Base-by-base conservation (phyloP, 2,329 filamentous ascomycete genomes). In the Cordyceps sp. region DNA sequence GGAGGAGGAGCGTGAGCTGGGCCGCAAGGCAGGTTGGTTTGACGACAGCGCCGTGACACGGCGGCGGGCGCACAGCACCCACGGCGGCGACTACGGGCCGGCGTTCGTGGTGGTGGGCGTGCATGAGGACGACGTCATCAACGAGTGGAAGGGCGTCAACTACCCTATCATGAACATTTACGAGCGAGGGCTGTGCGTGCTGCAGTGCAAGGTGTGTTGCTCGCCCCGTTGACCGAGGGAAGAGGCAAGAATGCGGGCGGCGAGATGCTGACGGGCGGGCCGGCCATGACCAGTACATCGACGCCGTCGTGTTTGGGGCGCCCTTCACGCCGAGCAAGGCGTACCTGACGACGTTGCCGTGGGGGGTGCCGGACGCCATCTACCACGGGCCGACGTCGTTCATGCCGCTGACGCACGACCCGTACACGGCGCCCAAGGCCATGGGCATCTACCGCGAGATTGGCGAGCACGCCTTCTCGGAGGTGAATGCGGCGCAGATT, bases 91-190 rank as follows among this genome's bases (percentile, higher is more conserved):
- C 54, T 93, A 92, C 47, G 65, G 71, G 0, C 84, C 85, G 0
- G 78, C 76, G 6, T 96, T 83, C 50, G 69, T 98, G n/a, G 73
- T 96, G 27, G 86, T 84, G 3, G 90, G 90, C 30, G 77, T 98
- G 17, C 90, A 98, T 55, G 82, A 93, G 46, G 90, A 98, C 52
- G 74, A 79, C 40, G 85, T 93, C 37, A 93, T 98, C 55, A 98
- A 98, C 57, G 65, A 78, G 46, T 92, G 85, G 80, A 96, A 96
- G 58, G 88, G 90, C 23, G 69, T 94, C 45, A 98, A 98, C 59
- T 98, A 94, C 51, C 90, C 90, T 18, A 96, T 98, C 59, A 98
- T 98, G 90, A 98, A 96, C 61, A 86, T 93, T 35, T 93, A 88
- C 47, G 90, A 98, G 62, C 78, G 90, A 26, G 86, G 86, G 2